Evolutionary conservation across 1,139 yeast genomes (phyloP).

Genomic region (Candida sp.): DNA sequence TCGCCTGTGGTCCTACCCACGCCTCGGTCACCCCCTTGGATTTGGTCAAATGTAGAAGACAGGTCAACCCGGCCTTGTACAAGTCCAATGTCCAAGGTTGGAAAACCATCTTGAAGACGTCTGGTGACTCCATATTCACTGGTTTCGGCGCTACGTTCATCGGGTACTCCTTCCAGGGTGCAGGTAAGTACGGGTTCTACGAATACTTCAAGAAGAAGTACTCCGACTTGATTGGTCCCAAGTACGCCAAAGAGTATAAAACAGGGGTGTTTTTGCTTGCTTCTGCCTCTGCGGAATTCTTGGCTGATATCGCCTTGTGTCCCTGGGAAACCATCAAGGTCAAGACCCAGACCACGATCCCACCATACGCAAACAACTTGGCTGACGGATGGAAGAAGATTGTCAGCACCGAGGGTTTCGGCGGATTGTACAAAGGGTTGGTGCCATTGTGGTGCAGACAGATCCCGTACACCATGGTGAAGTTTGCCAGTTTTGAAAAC

Average conservation of each 20-base stretch:
- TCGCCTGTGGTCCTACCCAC: conserved; percentile 98
- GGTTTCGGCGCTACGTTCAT: conserved; percentile 92
- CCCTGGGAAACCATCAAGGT: conserved; percentile 96
- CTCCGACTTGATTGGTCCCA: conserved; percentile 68
- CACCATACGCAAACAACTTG: conserved; percentile 72
- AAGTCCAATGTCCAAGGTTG: conserved; percentile 80
- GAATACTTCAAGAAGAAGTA: conserved; percentile 86
- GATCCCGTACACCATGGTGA: conserved; percentile 96
- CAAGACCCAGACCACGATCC: conserved; percentile 89
- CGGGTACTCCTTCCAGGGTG: conserved; percentile 95
- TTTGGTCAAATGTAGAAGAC: conserved; percentile 90
- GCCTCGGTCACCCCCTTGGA: conserved; percentile 92
- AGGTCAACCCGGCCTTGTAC: conserved; percentile 77
- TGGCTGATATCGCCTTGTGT: conserved; percentile 89
- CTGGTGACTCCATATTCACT: conserved; percentile 81
- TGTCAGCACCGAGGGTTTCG: conserved; percentile 67
- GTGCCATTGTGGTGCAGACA: conserved; percentile 95
- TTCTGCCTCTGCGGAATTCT: conserved; percentile 90
- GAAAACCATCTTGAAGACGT: conserved; percentile 68
- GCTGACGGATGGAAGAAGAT: conserved; percentile 72
- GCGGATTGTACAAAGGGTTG: conserved; percentile 83
- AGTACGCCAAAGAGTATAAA: conserved; percentile 63
- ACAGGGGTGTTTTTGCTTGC: conserved; percentile 82
- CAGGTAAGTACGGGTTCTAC: conserved; percentile 95
- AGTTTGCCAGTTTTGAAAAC: conserved; percentile 92